phyloP scores from a whole-genome alignment of 2,329 filamentous ascomycete species.

The Biscogniauxia mediterranea region DNA sequence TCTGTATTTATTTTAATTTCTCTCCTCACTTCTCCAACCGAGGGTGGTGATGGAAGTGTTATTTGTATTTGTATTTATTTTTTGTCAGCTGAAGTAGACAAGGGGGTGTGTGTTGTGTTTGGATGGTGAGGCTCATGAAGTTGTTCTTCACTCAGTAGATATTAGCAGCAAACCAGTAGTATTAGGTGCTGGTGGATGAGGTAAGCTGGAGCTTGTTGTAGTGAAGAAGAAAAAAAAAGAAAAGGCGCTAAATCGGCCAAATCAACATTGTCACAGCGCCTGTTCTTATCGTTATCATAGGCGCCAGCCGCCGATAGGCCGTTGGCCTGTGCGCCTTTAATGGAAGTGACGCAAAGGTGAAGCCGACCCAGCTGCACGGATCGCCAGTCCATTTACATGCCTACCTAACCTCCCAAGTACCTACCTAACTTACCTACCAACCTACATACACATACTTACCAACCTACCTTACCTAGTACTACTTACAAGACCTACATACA shows the following conservation, averaged over 20 bases:
- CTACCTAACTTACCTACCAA: not conserved
- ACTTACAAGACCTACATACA: no score
- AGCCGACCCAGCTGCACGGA: not conserved
- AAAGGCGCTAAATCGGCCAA: constrained; percentile 19
- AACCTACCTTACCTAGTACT: no score
- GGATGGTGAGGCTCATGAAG: no score
- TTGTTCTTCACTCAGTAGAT: no score
- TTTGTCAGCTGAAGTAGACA: no score
- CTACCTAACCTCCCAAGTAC: not conserved
- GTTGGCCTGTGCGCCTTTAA: not conserved
- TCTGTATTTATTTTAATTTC: not conserved
- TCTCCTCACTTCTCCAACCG: not conserved
- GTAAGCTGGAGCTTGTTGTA: constrained; percentile 5
- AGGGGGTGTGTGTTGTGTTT: no score
- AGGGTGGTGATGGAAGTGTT: no score
- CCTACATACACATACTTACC: no score
- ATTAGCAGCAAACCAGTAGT: no score
- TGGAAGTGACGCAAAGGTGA: not conserved
- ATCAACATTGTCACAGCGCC: constrained; percentile 18
- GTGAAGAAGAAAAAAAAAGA: constrained; percentile 3
- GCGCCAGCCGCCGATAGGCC: constrained; percentile 4
- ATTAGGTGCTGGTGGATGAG: no score
- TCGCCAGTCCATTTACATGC: not conserved
- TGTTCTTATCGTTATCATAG: constrained; percentile 12
- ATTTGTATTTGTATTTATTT: no score